Base-by-base conservation (phyloP, 129 eudicot genomes). In the Flaveria trinervia region DNA sequence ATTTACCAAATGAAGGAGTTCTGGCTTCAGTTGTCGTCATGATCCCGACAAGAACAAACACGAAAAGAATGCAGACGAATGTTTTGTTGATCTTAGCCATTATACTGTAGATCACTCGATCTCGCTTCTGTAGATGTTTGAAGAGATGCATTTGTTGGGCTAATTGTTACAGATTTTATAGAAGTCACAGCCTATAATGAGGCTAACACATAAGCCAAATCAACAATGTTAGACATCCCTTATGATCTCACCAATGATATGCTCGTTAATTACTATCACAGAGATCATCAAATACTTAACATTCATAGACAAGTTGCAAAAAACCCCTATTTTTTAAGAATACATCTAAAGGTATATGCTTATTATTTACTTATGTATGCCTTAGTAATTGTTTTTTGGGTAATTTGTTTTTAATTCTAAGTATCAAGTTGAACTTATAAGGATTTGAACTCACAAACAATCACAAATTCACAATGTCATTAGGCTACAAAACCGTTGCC, bases 91-190 rank as follows among this genome's bases (percentile, higher is more conserved):
- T 77, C 20, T 16, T 45, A 45, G 82, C 52, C 82, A 57, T 70
- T 9, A 59, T 43, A 33, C 12, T 65, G 41, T 36, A 17, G 12
- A 45, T 45, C 50, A 2, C 11, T 30, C 1, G 71, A 66, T 33
- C 14, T 30, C 16, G 48, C 8, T 30, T 65, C 3, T 11, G 8
- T 33, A 16, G 14, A 15, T 65, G 25, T 15, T 15, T 72, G 4
- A 14, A 66, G 48, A 43, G 43, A 36, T 77, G 56, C 16, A 51
- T 51, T 62, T 44, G 83, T 77, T 85, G 84, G 11, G 68, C 13
- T 68, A 45, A 54, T 20, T 77, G 66, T 76, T 66, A 50, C 74
- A 49, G 12, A 66, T 30, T 77, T 77, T 77, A 77, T 77, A 77
- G 68, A 68, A 77, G 57, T 41, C 65, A 23, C 54, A 15, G 46